Conservation (phyloP, 257 asterid genomes). For the Hygrophila difformis region DNA sequence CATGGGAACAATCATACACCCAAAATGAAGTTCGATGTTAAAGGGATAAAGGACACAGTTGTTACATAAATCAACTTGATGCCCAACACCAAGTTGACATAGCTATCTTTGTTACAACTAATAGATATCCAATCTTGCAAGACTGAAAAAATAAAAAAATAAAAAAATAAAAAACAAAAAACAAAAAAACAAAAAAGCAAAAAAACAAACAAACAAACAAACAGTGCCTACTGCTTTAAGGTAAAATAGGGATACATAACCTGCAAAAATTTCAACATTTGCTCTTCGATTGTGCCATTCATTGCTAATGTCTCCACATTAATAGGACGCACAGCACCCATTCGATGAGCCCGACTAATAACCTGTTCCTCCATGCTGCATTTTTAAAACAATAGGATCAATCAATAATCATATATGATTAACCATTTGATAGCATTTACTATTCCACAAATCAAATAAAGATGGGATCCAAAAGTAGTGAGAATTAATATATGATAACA, state of each 20-base stretch:
- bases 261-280: slow-evolving; percentile 86
- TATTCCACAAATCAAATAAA: slow-evolving; percentile 3
- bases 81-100: too few species aligned
- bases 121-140: too few species aligned
- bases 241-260: too few species aligned
- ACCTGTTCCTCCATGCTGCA: slow-evolving; percentile 98
- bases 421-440: neutral
- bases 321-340: slow-evolving; percentile 96
- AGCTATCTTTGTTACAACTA: too few species aligned
- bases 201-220: too few species aligned
- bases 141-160: neutral
- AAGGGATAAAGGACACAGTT: too few species aligned
- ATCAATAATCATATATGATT: slow-evolving; percentile 12
- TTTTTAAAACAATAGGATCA: slow-evolving; percentile 24
- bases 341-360: slow-evolving; percentile 97
- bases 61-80: too few species aligned
- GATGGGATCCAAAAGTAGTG: slow-evolving; percentile 1
- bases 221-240: too few species aligned
- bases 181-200: too few species aligned
- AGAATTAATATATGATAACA: slow-evolving; percentile 5
- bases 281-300: slow-evolving; percentile 94
- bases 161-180: too few species aligned
- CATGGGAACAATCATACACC: too few species aligned
- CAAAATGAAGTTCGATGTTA: too few species aligned
- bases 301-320: slow-evolving; percentile 86